A percentile compares a stretch with the other conserved stretches of the same genome.
These are phyloP conservation scores for Saccharomycopsis malanga DNA, from an alignment of 805 yeast species.

Conservation along the genomic window DNA sequence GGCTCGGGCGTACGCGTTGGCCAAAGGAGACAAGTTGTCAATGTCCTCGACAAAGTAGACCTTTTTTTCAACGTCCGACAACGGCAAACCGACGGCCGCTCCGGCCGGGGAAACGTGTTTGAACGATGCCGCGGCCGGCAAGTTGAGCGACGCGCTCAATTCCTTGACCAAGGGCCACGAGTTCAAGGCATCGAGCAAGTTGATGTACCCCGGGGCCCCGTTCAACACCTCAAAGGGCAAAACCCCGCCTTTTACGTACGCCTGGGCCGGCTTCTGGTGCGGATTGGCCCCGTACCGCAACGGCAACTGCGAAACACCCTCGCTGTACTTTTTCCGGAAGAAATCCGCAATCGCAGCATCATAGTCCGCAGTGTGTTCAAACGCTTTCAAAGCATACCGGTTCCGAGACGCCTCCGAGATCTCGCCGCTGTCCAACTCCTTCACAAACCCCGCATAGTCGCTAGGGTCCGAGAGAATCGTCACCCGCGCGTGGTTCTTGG, in stretches of 20 bases:
- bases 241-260: constrained; percentile 76
- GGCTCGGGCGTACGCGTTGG: constrained; percentile 98
- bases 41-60: constrained; percentile 92
- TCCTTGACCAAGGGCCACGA: constrained; percentile 99
- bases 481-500: constrained; percentile 95
- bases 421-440: constrained; percentile 60
- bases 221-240: constrained; percentile 89
- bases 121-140: constrained; percentile 98
- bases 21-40: constrained; percentile 92
- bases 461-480: constrained; percentile 91
- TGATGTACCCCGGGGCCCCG: constrained; percentile 97
- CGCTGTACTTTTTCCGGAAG: constrained; percentile 95
- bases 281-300: constrained; percentile 98
- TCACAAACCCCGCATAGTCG: constrained; percentile 82
- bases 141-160: constrained; percentile 83
- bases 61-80: constrained; percentile 85
- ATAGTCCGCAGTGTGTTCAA: constrained; percentile 97
- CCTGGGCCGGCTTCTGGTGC: constrained; percentile 99
- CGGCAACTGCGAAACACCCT: constrained; percentile 81
- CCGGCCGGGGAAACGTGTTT: constrained; percentile 99
- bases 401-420: constrained; percentile 70
- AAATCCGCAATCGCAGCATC: constrained; percentile 94
- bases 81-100: constrained; percentile 94
- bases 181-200: constrained; percentile 91
- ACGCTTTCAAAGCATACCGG: constrained; percentile 88